A percentile compares a stretch with the other conserved stretches of the same genome.
These are phyloP conservation scores for Fraxinus dipetala DNA, from an alignment of 305 asterid genomes.

Conservation along the genomic window DNA sequence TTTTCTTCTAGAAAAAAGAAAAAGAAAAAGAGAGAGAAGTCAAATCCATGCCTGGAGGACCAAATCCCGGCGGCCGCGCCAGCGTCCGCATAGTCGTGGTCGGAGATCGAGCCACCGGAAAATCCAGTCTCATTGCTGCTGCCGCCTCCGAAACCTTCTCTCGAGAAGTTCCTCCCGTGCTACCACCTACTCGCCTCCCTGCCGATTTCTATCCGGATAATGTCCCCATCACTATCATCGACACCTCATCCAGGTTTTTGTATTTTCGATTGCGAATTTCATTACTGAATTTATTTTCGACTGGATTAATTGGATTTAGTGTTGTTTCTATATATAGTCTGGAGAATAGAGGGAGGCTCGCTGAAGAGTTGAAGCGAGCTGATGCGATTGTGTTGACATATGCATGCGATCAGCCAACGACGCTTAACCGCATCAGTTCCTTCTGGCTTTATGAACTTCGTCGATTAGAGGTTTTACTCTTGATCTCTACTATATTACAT, in stretches of 20 bases:
- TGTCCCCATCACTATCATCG: slow-evolving; percentile 76
- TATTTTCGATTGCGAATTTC: neutral
- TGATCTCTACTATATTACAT: neutral
- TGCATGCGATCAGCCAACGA: slow-evolving; percentile 90
- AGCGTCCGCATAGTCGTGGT: slow-evolving; percentile 82
- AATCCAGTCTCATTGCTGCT: slow-evolving; percentile 89
- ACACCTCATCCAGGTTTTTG: slow-evolving; percentile 78
- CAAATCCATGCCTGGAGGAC: slow-evolving; percentile 51
- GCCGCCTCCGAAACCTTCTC: slow-evolving; percentile 84
- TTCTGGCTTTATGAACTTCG: slow-evolving; percentile 98
- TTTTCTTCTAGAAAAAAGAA: neutral
- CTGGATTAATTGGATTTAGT: slow-evolving; percentile 2
- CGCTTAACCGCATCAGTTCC: slow-evolving; percentile 77
- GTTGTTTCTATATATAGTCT: slow-evolving; percentile 49
- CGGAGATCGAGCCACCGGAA: slow-evolving; percentile 92
- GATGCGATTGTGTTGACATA: slow-evolving; percentile 89
- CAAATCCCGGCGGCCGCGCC: slow-evolving; percentile 55
- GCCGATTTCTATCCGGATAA: slow-evolving; percentile 87
- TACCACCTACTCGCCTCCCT: slow-evolving; percentile 91
- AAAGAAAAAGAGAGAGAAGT: neutral
- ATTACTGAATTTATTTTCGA: neutral
- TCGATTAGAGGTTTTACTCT: slow-evolving; percentile 65
- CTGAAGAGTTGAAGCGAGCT: slow-evolving; percentile 93
- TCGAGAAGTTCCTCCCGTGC: slow-evolving; percentile 76
- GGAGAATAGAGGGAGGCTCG: slow-evolving; percentile 87